Evolutionary conservation across 345 rosid genomes (phyloP).

Genomic region (Heritiera fomes): DNA sequence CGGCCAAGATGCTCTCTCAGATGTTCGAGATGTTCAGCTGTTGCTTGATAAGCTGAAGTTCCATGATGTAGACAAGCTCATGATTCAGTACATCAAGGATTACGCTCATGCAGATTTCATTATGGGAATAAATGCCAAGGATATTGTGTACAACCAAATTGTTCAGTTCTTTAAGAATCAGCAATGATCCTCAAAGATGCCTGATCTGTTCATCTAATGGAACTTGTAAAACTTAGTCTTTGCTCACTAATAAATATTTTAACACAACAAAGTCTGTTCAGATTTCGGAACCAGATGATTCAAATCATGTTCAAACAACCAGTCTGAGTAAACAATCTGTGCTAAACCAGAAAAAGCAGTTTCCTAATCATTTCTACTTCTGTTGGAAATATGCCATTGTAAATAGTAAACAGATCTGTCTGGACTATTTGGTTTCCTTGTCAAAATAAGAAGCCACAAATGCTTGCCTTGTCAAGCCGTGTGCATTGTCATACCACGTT

Average conservation of each 20-base stretch:
- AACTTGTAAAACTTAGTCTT: background rate
- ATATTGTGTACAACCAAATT: conserved; percentile 63
- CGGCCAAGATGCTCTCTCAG: conserved; percentile 66
- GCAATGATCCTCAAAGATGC: conserved; percentile 10
- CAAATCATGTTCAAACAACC: background rate
- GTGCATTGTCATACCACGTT: background rate
- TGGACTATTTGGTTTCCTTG: background rate
- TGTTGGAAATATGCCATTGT: background rate
- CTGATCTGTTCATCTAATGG: background rate
- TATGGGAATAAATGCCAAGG: conserved; percentile 83
- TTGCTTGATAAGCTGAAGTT: conserved; percentile 62
- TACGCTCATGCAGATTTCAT: conserved; percentile 91
- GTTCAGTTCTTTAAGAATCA: conserved; percentile 58
- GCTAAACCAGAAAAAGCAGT: background rate
- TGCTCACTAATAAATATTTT: background rate
- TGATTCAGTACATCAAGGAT: conserved; percentile 56
- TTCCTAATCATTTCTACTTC: background rate
- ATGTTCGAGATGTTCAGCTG: conserved; percentile 55
- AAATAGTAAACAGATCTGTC: background rate
- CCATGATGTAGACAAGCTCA: conserved; percentile 65
- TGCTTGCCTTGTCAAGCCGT: background rate
- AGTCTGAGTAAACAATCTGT: background rate
- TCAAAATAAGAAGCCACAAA: background rate
- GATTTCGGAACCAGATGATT: background rate
- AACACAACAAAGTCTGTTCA: background rate